Percentiles rank a stretch among this genome's conserved stretches.
Conservation (phyloP, 257 asterid genomes). For the Cruciata laevipes region DNA sequence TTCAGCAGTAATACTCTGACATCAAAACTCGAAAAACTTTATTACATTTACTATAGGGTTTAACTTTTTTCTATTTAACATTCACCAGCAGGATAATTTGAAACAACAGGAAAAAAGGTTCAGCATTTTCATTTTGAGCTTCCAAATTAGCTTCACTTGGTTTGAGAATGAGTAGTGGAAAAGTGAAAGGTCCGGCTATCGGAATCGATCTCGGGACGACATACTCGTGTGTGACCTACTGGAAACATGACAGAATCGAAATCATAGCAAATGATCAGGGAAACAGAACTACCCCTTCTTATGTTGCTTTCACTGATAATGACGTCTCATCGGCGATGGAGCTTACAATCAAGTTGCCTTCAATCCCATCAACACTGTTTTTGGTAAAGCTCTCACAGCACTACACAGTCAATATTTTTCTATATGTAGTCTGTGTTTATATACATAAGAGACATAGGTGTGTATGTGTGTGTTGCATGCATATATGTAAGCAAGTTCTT, state of each 20-base stretch:
- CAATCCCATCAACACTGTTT: background rate
- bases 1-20: background rate
- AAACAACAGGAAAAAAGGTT: background rate
- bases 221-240: background rate
- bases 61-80: background rate
- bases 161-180: background rate
- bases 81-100: background rate
- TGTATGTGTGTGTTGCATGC: no score
- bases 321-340: background rate
- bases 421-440: no score
- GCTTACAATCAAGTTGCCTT: background rate
- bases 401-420: no score
- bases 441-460: no score
- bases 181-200: background rate
- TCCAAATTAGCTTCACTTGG: background rate
- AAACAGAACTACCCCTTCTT: background rate
- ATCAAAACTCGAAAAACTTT: background rate
- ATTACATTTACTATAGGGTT: no score
- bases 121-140: background rate
- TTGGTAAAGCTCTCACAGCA: background rate
- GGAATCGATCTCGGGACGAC: constrained; percentile 1
- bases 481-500: background rate
- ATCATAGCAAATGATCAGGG: background rate
- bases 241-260: background rate
- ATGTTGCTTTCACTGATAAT: background rate